Evolutionary conservation across 495 filamentous ascomycete species (phyloP).

Genomic region (Penicillium paxilli): DNA sequence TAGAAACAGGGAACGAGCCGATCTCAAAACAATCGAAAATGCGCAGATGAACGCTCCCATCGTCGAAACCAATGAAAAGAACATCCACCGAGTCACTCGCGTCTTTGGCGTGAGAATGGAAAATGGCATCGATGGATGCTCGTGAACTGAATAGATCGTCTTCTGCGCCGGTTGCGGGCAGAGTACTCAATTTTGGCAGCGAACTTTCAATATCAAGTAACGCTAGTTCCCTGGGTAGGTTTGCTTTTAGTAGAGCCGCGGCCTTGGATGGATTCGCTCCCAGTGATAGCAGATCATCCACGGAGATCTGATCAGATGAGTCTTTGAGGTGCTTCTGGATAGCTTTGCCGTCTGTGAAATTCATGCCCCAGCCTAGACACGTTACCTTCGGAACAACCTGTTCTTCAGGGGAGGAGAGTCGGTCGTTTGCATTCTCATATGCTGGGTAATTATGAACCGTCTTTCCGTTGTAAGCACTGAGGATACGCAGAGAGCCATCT

Average conservation of each 20-base stretch:
- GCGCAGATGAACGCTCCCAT: conserved; percentile 77
- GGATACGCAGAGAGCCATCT: conserved; percentile 66
- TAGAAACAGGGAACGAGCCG: conserved; percentile 58
- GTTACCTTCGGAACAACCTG: conserved; percentile 44
- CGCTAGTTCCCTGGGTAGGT: conserved; percentile 77
- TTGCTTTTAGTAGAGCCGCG: conserved; percentile 44
- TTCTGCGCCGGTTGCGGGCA: conserved; percentile 56
- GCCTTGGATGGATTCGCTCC: conserved; percentile 39
- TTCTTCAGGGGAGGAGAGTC: conserved; percentile 32
- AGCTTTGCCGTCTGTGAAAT: conserved; percentile 58
- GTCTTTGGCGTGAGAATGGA: conserved; percentile 45
- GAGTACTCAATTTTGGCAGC: conserved; percentile 73
- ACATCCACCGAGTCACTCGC: conserved; percentile 77
- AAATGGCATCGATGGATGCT: conserved; percentile 29
- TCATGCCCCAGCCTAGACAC: conserved; percentile 73
- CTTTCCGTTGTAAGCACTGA: conserved; percentile 75
- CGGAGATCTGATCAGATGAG: conserved; percentile 35
- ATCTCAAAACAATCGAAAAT: conserved; percentile 91
- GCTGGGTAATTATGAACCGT: conserved; percentile 66
- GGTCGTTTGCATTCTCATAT: conserved; percentile 22
- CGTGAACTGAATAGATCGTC: conserved; percentile 34
- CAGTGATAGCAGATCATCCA: conserved; percentile 46
- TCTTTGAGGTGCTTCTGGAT: conserved; percentile 44
- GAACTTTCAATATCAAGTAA: conserved; percentile 77
- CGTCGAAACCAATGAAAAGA: conserved; percentile 73